These are phyloP conservation scores for Aspergillus baeticus DNA, from an alignment of 495 filamentous ascomycete species.

Conservation along the genomic window DNA sequence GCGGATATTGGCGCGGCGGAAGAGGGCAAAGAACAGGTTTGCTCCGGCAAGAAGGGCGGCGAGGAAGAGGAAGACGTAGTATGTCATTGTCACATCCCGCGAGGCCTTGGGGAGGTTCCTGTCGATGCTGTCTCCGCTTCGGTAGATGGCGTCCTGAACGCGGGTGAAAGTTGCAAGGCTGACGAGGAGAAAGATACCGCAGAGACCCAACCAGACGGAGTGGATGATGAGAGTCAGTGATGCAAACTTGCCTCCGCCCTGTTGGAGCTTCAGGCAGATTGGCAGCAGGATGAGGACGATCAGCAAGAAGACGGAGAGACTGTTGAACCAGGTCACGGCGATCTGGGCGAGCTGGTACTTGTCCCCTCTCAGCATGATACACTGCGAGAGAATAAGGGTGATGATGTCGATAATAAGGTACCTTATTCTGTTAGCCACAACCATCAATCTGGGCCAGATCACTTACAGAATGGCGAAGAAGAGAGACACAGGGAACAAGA, in stretches of 20 bases:
- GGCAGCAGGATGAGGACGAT: conserved; percentile 17
- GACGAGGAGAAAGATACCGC: conserved; percentile 13
- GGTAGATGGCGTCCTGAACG: background rate
- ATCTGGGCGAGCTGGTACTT: background rate
- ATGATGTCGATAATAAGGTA: conserved; percentile 10
- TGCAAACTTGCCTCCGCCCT: background rate
- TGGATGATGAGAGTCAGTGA: conserved; percentile 12
- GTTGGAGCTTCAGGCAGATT: conserved; percentile 16
- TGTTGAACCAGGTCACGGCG: conserved; percentile 10
- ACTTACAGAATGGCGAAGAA: conserved; percentile 14
- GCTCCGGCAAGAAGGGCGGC: conserved; percentile 11
- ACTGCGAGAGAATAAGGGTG: conserved; percentile 10
- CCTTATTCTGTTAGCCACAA: background rate
- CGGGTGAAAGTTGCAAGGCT: conserved; percentile 6
- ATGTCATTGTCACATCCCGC: background rate
- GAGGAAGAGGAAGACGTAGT: conserved; percentile 16
- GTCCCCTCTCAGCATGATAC: conserved; percentile 3
- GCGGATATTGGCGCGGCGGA: conserved; percentile 4
- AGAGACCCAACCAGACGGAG: conserved; percentile 1
- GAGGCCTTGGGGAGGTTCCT: background rate
- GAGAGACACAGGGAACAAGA: conserved; percentile 11
- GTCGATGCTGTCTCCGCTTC: background rate
- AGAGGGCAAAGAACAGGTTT: conserved; percentile 10
- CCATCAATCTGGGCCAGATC: background rate
- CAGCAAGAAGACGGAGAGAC: background rate